phyloP scores from a whole-genome alignment of 2,329 filamentous ascomycete genomes.

The Penicillium sp. region DNA sequence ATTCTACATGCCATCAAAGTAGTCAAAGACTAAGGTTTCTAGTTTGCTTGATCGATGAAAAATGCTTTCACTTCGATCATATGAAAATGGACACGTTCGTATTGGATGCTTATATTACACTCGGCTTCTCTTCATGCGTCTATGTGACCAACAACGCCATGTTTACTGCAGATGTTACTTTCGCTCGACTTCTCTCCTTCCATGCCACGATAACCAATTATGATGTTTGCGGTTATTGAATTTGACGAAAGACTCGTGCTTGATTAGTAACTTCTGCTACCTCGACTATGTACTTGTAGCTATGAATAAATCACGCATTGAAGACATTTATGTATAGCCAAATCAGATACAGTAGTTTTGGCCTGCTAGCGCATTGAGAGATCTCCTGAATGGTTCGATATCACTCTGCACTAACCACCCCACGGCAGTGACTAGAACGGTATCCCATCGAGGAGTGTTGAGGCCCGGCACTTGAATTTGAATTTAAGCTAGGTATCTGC shows the following conservation, averaged over 20 bases:
- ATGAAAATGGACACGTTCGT: background rate
- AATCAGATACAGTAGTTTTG: too few relatives aligned
- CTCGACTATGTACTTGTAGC: background rate
- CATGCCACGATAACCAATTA: background rate
- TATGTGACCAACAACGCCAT: background rate
- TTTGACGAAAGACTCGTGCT: background rate
- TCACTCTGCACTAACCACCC: too few relatives aligned
- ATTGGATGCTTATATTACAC: background rate
- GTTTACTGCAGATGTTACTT: background rate
- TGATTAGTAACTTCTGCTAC: background rate
- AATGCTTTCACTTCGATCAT: background rate
- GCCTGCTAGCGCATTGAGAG: too few relatives aligned
- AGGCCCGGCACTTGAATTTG: too few relatives aligned
- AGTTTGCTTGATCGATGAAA: background rate
- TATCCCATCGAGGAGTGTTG: too few relatives aligned
- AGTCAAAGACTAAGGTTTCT: constrained; percentile 16
- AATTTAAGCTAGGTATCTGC: too few relatives aligned
- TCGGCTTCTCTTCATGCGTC: background rate
- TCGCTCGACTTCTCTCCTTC: background rate
- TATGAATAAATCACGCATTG: background rate
- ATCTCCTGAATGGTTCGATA: too few relatives aligned
- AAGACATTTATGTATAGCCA: too few relatives aligned
- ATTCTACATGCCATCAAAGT: constrained; percentile 53
- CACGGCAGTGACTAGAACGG: too few relatives aligned
- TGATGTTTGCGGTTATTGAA: background rate